Conservation (phyloP, 2,329 filamentous ascomycete species). For the Aspergillus hiratsukae region DNA sequence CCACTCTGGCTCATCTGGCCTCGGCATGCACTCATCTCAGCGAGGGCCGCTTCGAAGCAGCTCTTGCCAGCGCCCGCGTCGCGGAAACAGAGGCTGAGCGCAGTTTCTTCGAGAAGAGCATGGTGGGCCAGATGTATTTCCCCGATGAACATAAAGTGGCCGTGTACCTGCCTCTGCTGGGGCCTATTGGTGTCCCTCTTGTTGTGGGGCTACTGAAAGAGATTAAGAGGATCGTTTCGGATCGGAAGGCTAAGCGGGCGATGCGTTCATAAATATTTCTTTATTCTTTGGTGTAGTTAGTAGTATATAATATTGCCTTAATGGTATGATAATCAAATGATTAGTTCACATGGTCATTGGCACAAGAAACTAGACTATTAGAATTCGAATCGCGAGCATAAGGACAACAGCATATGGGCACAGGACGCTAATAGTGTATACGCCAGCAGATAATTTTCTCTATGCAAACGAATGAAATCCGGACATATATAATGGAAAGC, state of each 20-base stretch:
- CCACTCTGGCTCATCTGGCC: slow-evolving; percentile 72
- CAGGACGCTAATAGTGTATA: neutral
- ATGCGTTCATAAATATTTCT: slow-evolving; percentile 1
- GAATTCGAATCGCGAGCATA: neutral
- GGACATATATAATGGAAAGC: neutral
- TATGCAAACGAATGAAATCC: neutral
- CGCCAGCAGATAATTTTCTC: neutral
- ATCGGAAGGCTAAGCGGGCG: slow-evolving; percentile 25
- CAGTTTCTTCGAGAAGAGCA: slow-evolving; percentile 97
- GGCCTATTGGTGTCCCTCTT: slow-evolving; percentile 84
- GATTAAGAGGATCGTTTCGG: slow-evolving; percentile 52
- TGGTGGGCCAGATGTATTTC: slow-evolving; percentile 98
- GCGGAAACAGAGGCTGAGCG: slow-evolving; percentile 87
- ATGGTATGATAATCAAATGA: neutral
- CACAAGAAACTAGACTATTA: neutral
- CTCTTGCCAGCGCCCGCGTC: slow-evolving; percentile 73
- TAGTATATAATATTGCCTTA: neutral
- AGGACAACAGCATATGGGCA: neutral
- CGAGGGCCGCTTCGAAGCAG: slow-evolving; percentile 57
- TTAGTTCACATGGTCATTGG: too few species aligned
- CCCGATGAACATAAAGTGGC: slow-evolving; percentile 98
- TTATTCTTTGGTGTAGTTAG: neutral
- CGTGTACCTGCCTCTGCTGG: slow-evolving; percentile 86
- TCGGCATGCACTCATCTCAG: slow-evolving; percentile 68
- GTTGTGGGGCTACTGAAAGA: slow-evolving; percentile 81